These are phyloP conservation scores for Sequoia sempervirens DNA, from an alignment of 75 land plant genomes.

Conservation along the genomic window DNA sequence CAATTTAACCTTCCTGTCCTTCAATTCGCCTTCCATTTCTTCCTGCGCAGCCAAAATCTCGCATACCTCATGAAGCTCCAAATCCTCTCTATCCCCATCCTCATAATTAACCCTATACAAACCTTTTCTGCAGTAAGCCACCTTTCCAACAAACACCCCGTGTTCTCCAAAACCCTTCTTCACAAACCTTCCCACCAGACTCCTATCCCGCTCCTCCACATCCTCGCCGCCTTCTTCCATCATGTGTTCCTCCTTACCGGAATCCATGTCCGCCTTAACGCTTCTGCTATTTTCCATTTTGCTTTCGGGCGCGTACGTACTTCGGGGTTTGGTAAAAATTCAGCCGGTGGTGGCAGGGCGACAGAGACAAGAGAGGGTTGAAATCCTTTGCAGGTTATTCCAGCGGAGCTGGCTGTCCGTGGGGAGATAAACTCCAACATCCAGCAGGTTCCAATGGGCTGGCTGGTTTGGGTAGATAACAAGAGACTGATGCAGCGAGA, in stretches of 20 bases:
- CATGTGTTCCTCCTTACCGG: not conserved
- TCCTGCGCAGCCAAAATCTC: constrained; percentile 15
- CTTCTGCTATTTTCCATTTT: not conserved
- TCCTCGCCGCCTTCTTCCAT: not conserved
- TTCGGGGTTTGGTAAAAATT: not conserved
- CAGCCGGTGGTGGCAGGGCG: not conserved
- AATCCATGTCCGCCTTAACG: not conserved
- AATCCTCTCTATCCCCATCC: constrained; percentile 70
- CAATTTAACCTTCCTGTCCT: constrained; percentile 23
- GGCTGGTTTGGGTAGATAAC: too few species aligned
- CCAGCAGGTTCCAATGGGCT: too few species aligned
- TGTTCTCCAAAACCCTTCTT: constrained; percentile 33
- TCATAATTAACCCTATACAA: constrained; percentile 57
- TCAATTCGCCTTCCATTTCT: constrained; percentile 13
- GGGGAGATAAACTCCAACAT: too few species aligned
- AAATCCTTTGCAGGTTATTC: too few species aligned
- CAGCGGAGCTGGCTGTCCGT: too few species aligned
- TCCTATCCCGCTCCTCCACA: not conserved
- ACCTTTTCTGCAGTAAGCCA: constrained; percentile 21
- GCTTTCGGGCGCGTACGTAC: not conserved
- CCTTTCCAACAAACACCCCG: constrained; percentile 48
- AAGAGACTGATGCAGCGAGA: too few species aligned
- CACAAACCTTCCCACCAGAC: constrained; percentile 45
- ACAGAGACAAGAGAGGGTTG: not conserved
- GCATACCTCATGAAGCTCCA: constrained; percentile 37